A percentile compares a stretch with the other conserved stretches of the same genome.
These are phyloP conservation scores for Beauveria pseudobassiana DNA, from an alignment of 2,329 filamentous ascomycete genomes.

Conservation along the genomic window DNA sequence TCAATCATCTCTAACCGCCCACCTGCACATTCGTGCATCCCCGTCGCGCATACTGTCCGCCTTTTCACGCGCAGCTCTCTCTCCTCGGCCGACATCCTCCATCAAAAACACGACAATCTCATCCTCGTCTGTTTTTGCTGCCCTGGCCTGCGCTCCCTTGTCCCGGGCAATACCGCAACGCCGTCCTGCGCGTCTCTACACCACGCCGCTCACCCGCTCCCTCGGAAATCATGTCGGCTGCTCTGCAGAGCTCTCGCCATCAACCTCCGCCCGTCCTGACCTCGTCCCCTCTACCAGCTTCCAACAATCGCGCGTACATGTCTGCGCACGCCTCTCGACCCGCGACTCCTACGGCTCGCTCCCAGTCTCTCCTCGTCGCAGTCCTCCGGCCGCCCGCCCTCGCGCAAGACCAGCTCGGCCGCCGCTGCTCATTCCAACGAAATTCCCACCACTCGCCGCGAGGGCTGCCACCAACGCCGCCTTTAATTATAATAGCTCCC, in stretches of 20 bases:
- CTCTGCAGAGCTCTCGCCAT: conserved; percentile 52
- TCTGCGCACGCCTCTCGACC: conserved; percentile 42
- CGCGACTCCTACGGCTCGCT: conserved; percentile 50
- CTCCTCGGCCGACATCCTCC: neutral
- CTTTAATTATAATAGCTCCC: conserved; percentile 34
- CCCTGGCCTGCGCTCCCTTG: neutral
- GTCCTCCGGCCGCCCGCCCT: conserved; percentile 41
- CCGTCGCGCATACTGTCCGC: conserved; percentile 1
- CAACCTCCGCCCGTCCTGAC: conserved; percentile 43
- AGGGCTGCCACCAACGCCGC: conserved; percentile 38
- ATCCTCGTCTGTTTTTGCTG: neutral
- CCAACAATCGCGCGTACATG: conserved; percentile 44
- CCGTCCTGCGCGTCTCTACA: neutral
- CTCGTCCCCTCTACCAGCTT: conserved; percentile 41
- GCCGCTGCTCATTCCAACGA: conserved; percentile 26
- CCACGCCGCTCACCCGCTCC: neutral
- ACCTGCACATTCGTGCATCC: conserved; percentile 8
- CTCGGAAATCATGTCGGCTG: conserved; percentile 51
- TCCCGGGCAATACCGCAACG: neutral
- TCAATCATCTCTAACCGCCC: conserved; percentile 12
- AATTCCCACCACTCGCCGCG: conserved; percentile 35
- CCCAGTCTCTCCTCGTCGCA: conserved; percentile 3
- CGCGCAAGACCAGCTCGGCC: conserved; percentile 45
- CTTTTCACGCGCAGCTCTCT: neutral
- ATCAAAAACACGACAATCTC: neutral